These are phyloP conservation scores for Spergularia bocconei DNA, from an alignment of 148 eudicot species.

Conservation along the genomic window DNA sequence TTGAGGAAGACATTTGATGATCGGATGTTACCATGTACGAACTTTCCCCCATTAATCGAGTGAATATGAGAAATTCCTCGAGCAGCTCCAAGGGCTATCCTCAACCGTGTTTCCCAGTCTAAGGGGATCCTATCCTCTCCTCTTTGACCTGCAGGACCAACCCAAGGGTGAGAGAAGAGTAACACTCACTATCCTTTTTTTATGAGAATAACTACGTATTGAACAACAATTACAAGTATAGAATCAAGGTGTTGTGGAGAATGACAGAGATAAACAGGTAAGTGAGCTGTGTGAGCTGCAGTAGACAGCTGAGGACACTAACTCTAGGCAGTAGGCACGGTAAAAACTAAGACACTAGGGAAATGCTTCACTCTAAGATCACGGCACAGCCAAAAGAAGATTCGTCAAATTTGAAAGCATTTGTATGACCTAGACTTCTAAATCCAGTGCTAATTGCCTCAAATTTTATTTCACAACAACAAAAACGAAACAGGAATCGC, in stretches of 20 bases:
- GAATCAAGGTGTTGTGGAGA: neutral
- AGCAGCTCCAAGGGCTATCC: constrained; percentile 71
- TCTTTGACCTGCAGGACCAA: constrained; percentile 45
- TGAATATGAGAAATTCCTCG: constrained; percentile 79
- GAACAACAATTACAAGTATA: neutral
- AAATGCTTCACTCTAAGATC: neutral
- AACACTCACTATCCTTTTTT: neutral
- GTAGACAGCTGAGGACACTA: too few relatives aligned
- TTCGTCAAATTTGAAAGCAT: neutral
- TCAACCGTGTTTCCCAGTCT: constrained; percentile 76
- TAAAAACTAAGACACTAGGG: too few relatives aligned
- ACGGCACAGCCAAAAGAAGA: neutral
- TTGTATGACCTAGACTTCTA: neutral
- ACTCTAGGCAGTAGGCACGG: too few relatives aligned
- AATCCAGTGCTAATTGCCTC: neutral
- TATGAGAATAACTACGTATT: neutral
- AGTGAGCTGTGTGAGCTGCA: neutral
- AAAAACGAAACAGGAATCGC: neutral
- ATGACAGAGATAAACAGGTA: neutral
- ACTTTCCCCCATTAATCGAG: constrained; percentile 49
- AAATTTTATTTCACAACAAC: too few relatives aligned
- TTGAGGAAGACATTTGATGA: constrained; percentile 83
- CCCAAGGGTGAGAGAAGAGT: neutral
- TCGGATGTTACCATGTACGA: constrained; percentile 80
- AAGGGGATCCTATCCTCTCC: constrained; percentile 66